These are phyloP conservation scores for Acanthamoeba lugdunensis DNA, from an alignment of 208 protist genomes.

Conservation along the genomic window DNA sequence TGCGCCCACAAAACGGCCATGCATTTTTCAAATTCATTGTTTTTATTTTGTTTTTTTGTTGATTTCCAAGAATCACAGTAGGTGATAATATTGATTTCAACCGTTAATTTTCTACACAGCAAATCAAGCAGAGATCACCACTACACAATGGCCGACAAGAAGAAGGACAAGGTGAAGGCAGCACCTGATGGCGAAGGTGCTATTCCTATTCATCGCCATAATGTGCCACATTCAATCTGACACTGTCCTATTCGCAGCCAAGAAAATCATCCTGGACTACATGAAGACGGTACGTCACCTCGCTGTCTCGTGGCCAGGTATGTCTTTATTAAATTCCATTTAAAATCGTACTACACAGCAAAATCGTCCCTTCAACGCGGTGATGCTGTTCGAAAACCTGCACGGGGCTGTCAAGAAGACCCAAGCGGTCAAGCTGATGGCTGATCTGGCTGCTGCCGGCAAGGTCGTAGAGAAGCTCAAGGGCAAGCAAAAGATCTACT, in stretches of 20 bases:
- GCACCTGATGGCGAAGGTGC: slow-evolving; percentile 26
- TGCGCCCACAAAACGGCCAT: too few relatives aligned
- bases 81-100: neutral
- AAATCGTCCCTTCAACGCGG: slow-evolving; percentile 69
- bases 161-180: slow-evolving; percentile 55
- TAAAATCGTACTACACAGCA: neutral
- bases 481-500: slow-evolving; percentile 73
- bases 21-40: too few relatives aligned
- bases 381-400: slow-evolving; percentile 59
- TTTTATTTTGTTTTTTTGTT: too few relatives aligned
- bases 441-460: slow-evolving; percentile 34
- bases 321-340: neutral
- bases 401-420: slow-evolving; percentile 65
- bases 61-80: too few relatives aligned
- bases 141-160: slow-evolving; percentile 48
- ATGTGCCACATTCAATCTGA: neutral
- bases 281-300: slow-evolving; percentile 3
- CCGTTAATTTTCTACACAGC: neutral
- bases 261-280: slow-evolving; percentile 62
- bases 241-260: neutral
- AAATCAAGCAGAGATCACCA: neutral
- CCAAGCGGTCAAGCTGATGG: slow-evolving; percentile 49
- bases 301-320: neutral
- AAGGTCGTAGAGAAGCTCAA: slow-evolving; percentile 65
- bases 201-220: neutral